Conservation (phyloP, 805 yeast species). For the Schizosaccharomyces pombe region DNA sequence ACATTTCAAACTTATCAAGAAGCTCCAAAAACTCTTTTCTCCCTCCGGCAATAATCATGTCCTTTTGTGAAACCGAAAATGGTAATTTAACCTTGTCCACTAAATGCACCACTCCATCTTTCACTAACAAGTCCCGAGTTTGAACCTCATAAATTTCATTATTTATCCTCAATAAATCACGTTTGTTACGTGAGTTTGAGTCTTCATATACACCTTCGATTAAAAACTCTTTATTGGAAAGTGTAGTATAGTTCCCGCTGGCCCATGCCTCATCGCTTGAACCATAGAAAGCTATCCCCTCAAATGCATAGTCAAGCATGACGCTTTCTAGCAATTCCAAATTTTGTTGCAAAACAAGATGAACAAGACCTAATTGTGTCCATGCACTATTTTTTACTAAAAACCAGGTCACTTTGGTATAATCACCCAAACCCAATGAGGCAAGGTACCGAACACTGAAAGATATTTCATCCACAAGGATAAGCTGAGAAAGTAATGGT, state of each 20-base stretch:
- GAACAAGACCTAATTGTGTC: neutral
- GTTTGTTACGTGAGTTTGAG: neutral
- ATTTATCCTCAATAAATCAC: neutral
- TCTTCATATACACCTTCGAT: neutral
- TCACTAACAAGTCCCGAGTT: neutral
- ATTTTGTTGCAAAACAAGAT: neutral
- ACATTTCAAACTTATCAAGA: neutral
- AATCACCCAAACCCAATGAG: neutral
- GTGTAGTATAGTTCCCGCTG: neutral
- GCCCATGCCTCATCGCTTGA: neutral
- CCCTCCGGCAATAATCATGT: neutral
- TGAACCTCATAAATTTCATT: neutral
- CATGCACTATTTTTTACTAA: neutral
- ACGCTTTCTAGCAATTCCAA: neutral
- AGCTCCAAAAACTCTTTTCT: neutral
- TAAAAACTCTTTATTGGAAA: neutral
- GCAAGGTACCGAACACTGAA: neutral
- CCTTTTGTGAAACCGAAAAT: neutral
- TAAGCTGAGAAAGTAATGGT: neutral
- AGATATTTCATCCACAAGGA: neutral
- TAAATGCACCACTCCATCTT: neutral
- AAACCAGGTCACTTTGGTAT: neutral
- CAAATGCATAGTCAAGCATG: neutral
- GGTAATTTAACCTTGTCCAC: neutral
- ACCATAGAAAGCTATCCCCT: neutral